Conservation (phyloP, 2,329 filamentous ascomycete genomes). For the Colletotrichum sp. region DNA sequence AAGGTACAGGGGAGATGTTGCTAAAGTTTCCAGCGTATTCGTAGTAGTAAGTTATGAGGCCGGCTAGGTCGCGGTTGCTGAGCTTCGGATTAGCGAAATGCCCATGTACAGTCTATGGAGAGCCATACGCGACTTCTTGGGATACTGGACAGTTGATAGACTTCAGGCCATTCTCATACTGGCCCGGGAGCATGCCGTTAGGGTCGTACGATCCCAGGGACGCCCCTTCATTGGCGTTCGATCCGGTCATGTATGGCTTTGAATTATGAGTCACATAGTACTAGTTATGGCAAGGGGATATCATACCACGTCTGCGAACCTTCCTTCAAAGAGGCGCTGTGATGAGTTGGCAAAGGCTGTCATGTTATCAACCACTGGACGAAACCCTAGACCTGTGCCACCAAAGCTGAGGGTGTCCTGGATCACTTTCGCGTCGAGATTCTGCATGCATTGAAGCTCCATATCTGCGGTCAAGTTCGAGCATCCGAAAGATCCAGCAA, state of each 20-base stretch:
- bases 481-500: background rate
- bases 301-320: conserved; percentile 1
- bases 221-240: conserved; percentile 3
- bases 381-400: background rate
- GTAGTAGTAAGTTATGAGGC: conserved; percentile 40
- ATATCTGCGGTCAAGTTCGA: background rate
- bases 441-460: conserved; percentile 1
- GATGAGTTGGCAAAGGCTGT: conserved; percentile 3
- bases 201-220: background rate
- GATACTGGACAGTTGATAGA: background rate
- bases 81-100: background rate
- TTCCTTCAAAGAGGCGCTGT: background rate
- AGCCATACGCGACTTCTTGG: background rate
- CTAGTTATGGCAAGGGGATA: too few relatives aligned
- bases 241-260: conserved; percentile 1
- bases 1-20: conserved; percentile 39
- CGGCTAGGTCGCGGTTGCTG: background rate
- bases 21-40: conserved; percentile 45
- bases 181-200: background rate
- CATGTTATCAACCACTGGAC: background rate
- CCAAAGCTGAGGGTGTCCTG: background rate
- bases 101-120: background rate
- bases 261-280: background rate
- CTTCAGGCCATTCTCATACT: background rate
- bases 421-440: background rate